These are phyloP conservation scores for Populus trichocarpa DNA, from an alignment of 441 rosid genomes.

Conservation along the genomic window DNA sequence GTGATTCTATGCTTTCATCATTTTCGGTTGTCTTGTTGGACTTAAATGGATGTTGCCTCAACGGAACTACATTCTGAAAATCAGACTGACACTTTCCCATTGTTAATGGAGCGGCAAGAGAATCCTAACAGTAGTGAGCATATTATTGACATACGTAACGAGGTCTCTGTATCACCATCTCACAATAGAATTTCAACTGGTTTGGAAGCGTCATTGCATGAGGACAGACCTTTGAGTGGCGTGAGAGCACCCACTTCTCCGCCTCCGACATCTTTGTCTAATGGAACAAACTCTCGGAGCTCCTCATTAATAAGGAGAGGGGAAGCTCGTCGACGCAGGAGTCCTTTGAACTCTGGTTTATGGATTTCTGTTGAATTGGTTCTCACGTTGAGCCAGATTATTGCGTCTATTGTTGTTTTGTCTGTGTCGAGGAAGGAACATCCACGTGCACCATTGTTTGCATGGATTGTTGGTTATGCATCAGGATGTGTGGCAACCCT, in stretches of 20 bases:
- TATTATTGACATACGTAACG: conserved; percentile 51
- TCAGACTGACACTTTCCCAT: conserved; percentile 40
- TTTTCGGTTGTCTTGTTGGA: conserved; percentile 28
- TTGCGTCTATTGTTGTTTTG: conserved; percentile 74
- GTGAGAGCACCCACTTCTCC: conserved; percentile 33
- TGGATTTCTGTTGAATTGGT: conserved; percentile 88
- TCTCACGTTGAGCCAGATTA: conserved; percentile 78
- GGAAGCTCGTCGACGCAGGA: conserved; percentile 56
- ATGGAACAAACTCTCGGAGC: conserved; percentile 45
- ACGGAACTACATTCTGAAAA: conserved; percentile 38
- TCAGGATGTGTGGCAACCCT: conserved; percentile 90
- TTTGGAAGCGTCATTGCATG: conserved; percentile 48
- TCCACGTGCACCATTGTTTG: conserved; percentile 69
- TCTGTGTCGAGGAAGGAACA: conserved; percentile 71
- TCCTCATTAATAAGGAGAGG: conserved; percentile 50
- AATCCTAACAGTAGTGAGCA: conserved; percentile 45
- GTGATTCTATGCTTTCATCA: conserved; percentile 38
- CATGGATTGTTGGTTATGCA: conserved; percentile 93
- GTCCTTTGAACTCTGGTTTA: conserved; percentile 85
- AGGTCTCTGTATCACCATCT: conserved; percentile 41
- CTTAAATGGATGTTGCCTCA: conserved; percentile 71
- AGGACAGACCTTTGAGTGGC: conserved; percentile 45
- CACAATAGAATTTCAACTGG: conserved; percentile 53
- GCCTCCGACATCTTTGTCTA: conserved; percentile 39
- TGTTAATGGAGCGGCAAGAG: conserved; percentile 64